Base-by-base conservation (phyloP, 2,329 filamentous ascomycete species). In the Venturia oleaginea region DNA sequence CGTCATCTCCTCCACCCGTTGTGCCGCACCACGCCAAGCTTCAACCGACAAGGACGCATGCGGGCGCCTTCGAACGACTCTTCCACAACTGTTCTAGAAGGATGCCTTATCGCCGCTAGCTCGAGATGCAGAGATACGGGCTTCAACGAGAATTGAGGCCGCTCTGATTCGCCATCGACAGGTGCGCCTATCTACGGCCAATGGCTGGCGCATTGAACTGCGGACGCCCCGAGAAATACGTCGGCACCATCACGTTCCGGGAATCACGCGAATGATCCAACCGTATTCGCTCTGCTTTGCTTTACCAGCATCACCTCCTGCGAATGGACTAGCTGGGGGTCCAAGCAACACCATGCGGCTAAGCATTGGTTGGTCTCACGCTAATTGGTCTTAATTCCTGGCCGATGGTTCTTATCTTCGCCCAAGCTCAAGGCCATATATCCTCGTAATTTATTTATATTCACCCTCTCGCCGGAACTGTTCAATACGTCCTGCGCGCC, bases 91-190 rank as follows among this genome's bases (percentile, higher is more conserved):
- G 11, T 57, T 57, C 51, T 34, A 57, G 51, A 57, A 57, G 51
- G 34, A 57, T 57, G 51, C 51, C 51, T 57, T 57, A 57, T 57
- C 51, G 51, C 51, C 17, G 51, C 51, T 57, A 57, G 51, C 46
- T 2, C 27, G 17, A 3, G 1, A 10, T 10, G 30, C 51, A 34
- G 24, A 30, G 48, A 32, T 32, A 55, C 48, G 24, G 15, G 13
- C 7, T 2, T 1, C 30, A n/a, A 34, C 3, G 4, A 11, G 4
- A 2, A 27, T 32, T 57, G 30, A 57, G 51, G 51, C 51, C 51
- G 51, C 51, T 32, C 30, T 57, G 51, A 57, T 57, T 57, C 51
- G 51, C 27, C 15, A 15, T 32, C 11, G 11, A 10, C 48, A 32
- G 15, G 1, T 19, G 32, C 48, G 48, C 51, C 51, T 57, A 57